These are phyloP conservation scores for Suhomyces canberraensis DNA, from an alignment of 805 yeast genomes.

Conservation along the genomic window DNA sequence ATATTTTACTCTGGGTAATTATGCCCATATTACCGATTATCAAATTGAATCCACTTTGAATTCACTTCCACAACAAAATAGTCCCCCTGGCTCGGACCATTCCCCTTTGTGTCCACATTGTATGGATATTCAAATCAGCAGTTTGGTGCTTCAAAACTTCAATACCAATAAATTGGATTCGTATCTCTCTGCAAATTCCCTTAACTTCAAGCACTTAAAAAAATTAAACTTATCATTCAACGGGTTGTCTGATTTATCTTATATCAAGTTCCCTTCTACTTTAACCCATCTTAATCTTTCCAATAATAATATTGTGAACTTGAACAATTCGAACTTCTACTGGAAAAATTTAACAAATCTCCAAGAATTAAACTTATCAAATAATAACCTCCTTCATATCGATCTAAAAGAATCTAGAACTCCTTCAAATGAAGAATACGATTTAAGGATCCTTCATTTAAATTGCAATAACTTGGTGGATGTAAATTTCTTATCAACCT, in stretches of 20 bases:
- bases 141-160: constrained; percentile 14
- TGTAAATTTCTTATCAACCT: constrained; percentile 2
- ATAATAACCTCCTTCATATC: constrained; percentile 19
- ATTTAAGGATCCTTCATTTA: constrained; percentile 16
- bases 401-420: background rate
- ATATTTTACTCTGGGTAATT: background rate
- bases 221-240: constrained; percentile 28
- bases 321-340: constrained; percentile 15
- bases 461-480: constrained; percentile 24
- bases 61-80: background rate
- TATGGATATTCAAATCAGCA: constrained; percentile 1
- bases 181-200: constrained; percentile 8
- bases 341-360: constrained; percentile 14
- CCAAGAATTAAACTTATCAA: constrained; percentile 17
- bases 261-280: constrained; percentile 17
- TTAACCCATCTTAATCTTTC: constrained; percentile 23
- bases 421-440: background rate
- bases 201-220: constrained; percentile 11
- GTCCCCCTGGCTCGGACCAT: background rate
- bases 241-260: constrained; percentile 19
- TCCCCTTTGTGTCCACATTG: background rate
- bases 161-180: constrained; percentile 10
- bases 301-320: constrained; percentile 19
- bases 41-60: background rate
- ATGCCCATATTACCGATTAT: background rate